Evolutionary conservation across 2,329 filamentous ascomycete species (phyloP), one percentile per base, ranked within the genome.

Genomic region (Tothia fuscella): DNA sequence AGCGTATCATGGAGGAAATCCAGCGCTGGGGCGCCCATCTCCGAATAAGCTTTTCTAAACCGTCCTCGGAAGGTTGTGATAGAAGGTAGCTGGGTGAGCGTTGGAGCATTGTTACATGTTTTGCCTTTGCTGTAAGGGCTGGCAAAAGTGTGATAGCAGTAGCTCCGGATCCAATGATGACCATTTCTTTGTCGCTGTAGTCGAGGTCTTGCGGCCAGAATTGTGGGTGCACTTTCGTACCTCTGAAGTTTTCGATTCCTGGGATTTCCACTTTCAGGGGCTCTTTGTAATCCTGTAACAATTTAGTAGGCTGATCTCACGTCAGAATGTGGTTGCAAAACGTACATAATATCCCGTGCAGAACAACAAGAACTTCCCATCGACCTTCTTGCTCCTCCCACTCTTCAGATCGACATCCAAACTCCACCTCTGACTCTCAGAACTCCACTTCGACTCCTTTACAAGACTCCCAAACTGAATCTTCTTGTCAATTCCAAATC

Each of bases 141-240:
- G 85, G 86, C 3, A 93, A 57, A 1, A 93, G 67, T 0, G 85
- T 91, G 36, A 89, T 63, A 4, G 84, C 80, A 0, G 86, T 93
- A 3, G 85, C 85, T 5, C 86, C 86, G 12, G 74, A 81, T 13
- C 84, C 84, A 47, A 91, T 74, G 44, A 89, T 67, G 32, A 84
- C 71, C 17, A 89, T 66, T 30, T 74, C 73, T 58, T 87, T 85
- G 56, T 68, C 66, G 5, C 66, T 60, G 55, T 80, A 80, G 51
- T 83, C 72, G 28, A 82, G 62, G 35, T 77, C 68, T 42, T 78
- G 64, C 0, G 80, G 80, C 83, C 83, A 89, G 60, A 82, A 84
- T 50, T 86, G 81, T 1, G 82, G 80, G 47, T 85, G 80, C 2
- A 82, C 64, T 10, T 76, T 61, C 29, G 66, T 56, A 22, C 81